Evolutionary conservation across 768 basidiomycete species (phyloP).

Genomic region (Hericium rajendrae): DNA sequence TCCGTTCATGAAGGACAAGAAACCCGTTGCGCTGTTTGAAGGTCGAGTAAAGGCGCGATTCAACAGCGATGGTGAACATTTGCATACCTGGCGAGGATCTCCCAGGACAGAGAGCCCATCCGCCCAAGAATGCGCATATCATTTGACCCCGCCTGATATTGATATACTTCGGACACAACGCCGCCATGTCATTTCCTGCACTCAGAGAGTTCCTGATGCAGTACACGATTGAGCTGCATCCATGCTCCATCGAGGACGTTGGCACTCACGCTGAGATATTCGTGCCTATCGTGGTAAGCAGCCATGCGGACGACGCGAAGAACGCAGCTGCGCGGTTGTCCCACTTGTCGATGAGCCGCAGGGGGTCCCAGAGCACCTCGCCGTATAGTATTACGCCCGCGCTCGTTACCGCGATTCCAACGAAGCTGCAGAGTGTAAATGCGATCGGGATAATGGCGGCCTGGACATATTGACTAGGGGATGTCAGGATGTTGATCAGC

Average conservation of each 20-base stretch:
- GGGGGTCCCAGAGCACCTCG: slow-evolving; percentile 60
- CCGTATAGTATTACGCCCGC: slow-evolving; percentile 70
- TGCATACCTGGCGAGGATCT: slow-evolving; percentile 48
- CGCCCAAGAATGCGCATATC: slow-evolving; percentile 72
- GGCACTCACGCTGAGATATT: slow-evolving; percentile 45
- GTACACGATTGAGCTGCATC: no score
- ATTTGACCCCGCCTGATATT: slow-evolving; percentile 72
- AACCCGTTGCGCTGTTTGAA: slow-evolving; percentile 40
- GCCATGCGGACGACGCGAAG: slow-evolving; percentile 70
- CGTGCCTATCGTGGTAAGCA: slow-evolving; percentile 59
- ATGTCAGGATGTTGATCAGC: neutral
- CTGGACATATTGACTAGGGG: slow-evolving; percentile 59
- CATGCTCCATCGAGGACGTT: no score
- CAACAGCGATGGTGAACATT: slow-evolving; percentile 11
- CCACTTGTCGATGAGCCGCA: slow-evolving; percentile 69
- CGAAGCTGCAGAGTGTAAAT: slow-evolving; percentile 70
- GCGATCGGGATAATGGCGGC: slow-evolving; percentile 64
- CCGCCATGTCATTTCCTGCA: slow-evolving; percentile 81
- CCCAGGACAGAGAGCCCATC: slow-evolving; percentile 88
- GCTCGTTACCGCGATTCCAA: slow-evolving; percentile 74
- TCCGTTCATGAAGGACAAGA: slow-evolving; percentile 71
- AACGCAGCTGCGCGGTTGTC: slow-evolving; percentile 80
- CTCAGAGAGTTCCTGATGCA: slow-evolving; percentile 42
- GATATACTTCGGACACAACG: slow-evolving; percentile 65
- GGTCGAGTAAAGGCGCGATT: neutral